Base-by-base conservation (phyloP, 371 early-diverging fungal species). In the Sanchytrium tribonematis region DNA sequence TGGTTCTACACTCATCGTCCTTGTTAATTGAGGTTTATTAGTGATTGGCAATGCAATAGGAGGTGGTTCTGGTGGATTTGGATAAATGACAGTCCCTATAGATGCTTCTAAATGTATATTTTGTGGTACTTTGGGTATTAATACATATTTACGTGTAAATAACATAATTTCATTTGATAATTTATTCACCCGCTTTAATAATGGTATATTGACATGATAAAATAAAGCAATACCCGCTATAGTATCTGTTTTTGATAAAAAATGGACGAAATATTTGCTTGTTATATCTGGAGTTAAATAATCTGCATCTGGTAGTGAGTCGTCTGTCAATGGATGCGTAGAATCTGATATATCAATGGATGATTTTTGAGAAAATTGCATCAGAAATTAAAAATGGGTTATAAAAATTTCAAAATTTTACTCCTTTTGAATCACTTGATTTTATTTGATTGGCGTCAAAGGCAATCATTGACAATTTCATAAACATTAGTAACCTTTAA, bases 191-290 rank as follows among this genome's bases (percentile, higher is more conserved):
- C 22, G 5, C 22, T 48, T 48, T 5, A 48, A 22, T 12, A 12
- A 12, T 22, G 48, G 48, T 5, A 48, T 22, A 48, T 5, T 48
- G 48, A 48, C 48, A 48, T 48, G 48, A 48, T 48, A 48, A 22
- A 48, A 48, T 48, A 48, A 22, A 5, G 48, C 48, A 12, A 48
- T 48, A 12, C 48, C 48, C 48, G 5, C 12, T 48, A 48, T 12
- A 22, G 12, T 48, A 48, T 48, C 48, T 48, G 48, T 48, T 22
- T 48, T 48, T 12, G 12, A 48, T 48, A 48, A 48, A 48, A 48
- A 48, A 48, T 48, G 48, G 48, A 48, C 48, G 48, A 48, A 48
- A 48, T 48, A 48, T 48, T 48, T 48, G 48, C 22, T 48, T 48
- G 48, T 48, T 48, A 48, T 48, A 48, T 48, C 48, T 48, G 48